A percentile compares a stretch with the other conserved stretches of the same genome.
phyloP scores from a whole-genome alignment of 1,284 basidiomycete species.

The Tilletia horrida region DNA sequence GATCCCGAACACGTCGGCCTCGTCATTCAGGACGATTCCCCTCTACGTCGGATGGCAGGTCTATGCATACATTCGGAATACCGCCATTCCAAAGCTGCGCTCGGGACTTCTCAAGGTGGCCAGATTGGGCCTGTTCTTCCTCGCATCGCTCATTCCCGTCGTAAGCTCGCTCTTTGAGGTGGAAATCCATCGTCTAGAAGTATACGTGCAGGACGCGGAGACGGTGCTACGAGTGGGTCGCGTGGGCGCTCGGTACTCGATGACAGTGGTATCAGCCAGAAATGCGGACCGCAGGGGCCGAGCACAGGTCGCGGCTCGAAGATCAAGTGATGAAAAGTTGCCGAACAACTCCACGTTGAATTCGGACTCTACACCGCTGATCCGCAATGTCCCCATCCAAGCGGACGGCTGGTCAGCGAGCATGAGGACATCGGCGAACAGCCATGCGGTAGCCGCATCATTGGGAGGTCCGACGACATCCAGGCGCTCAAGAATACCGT shows the following conservation, averaged over 20 bases:
- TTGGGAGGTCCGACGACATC: neutral
- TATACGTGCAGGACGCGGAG: slow-evolving; percentile 37
- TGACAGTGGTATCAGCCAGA: slow-evolving; percentile 24
- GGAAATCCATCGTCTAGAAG: slow-evolving; percentile 38
- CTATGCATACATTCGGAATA: neutral
- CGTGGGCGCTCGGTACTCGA: slow-evolving; percentile 34
- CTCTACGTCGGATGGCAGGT: slow-evolving; percentile 3
- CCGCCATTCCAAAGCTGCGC: slow-evolving; percentile 7
- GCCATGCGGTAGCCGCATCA: neutral
- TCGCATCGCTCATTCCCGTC: slow-evolving; percentile 37
- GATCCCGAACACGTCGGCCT: slow-evolving; percentile 9
- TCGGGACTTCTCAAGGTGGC: neutral
- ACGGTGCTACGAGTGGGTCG: slow-evolving; percentile 32
- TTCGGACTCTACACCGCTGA: neutral
- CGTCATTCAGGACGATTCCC: slow-evolving; percentile 11
- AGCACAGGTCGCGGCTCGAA: neutral
- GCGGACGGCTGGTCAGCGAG: neutral
- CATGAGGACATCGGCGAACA: neutral
- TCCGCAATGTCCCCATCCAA: neutral
- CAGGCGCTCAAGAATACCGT: neutral
- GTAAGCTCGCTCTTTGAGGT: slow-evolving; percentile 44
- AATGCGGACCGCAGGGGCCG: neutral
- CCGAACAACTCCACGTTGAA: too few species aligned
- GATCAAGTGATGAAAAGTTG: neutral
- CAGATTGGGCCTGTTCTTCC: slow-evolving; percentile 33